A percentile compares a stretch with the other conserved stretches of the same genome.
These are phyloP conservation scores for Decorospora gaudefroyi DNA, from an alignment of 2,329 filamentous ascomycete genomes.

Conservation along the genomic window DNA sequence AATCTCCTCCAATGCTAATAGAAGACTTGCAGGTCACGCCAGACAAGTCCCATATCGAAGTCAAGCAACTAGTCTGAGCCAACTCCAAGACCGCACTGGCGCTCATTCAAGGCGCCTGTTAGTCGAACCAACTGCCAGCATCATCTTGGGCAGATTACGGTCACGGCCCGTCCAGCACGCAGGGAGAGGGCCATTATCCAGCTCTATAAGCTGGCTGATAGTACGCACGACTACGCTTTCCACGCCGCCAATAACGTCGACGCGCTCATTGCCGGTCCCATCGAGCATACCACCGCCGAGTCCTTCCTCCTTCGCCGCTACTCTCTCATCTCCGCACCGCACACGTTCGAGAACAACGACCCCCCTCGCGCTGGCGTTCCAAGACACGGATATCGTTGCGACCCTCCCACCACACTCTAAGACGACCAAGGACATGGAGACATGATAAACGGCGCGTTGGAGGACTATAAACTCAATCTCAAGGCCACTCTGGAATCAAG, in stretches of 20 bases:
- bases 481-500: too few relatives aligned
- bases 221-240: not conserved
- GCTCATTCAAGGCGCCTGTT: too few relatives aligned
- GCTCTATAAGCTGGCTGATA: not conserved
- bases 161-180: not conserved
- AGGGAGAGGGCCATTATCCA: not conserved
- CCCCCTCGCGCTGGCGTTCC: not conserved
- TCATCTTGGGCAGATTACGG: not conserved
- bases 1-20: too few relatives aligned
- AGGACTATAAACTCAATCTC: too few relatives aligned
- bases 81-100: too few relatives aligned
- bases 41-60: too few relatives aligned
- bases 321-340: not conserved
- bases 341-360: not conserved
- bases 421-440: not conserved
- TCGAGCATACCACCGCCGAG: not conserved
- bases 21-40: too few relatives aligned
- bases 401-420: not conserved
- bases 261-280: not conserved
- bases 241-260: not conserved
- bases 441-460: not conserved
- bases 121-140: too few relatives aligned
- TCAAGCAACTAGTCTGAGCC: too few relatives aligned
- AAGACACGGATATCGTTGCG: not conserved
- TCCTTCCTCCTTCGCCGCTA: not conserved